Base-by-base conservation (phyloP, 2,329 filamentous ascomycete species). In the Fusarium dimerum region DNA sequence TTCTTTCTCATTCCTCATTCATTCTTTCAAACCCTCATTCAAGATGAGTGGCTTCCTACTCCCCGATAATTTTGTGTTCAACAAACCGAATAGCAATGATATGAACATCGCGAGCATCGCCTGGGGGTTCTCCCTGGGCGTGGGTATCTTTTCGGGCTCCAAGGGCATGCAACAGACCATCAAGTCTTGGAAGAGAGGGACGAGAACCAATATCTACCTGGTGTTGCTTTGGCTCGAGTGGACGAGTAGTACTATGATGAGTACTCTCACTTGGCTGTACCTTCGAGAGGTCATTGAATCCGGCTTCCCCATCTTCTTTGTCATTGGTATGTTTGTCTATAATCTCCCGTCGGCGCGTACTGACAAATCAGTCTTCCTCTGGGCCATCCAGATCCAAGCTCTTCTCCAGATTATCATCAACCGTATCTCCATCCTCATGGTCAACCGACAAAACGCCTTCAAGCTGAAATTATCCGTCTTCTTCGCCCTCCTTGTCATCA, bases 381-480 rank as follows among this genome's bases (percentile, higher is more conserved):
- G 65, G 65, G 63, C 59, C 8, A 70, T 76, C 2, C 75, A 80
- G 57, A 63, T 68, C 9, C 65, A 68, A 48, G 70, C 76, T 15
- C 65, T 80, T 2, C 74, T 79, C 60, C 77, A 79, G 57, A 80
- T 80, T 43, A 79, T 80, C 60, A 76, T 79, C 61, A 80, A 80
- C 54, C 74, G 78, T 48, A 73, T 79, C 12, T 70, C 73, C 2
- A 67, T 80, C 6, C 69, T 80, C 34, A 72, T 77, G 48, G 67
- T 74, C 5, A 64, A 75, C 47, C 70, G 68, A 65, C 69, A 29
- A 40, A 59, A 34, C 62, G 64, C 41, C 9, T 66, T 63, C 3
- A 66, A 55, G 38, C 64, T 81, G 13, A 80, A 80, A 58, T 77
- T 73, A 71, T 64, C 67, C 1, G 73, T 75, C 29, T 69, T 77